phyloP scores from a whole-genome alignment of 2,329 filamentous ascomycete genomes.

The Cladosporium colombiae region DNA sequence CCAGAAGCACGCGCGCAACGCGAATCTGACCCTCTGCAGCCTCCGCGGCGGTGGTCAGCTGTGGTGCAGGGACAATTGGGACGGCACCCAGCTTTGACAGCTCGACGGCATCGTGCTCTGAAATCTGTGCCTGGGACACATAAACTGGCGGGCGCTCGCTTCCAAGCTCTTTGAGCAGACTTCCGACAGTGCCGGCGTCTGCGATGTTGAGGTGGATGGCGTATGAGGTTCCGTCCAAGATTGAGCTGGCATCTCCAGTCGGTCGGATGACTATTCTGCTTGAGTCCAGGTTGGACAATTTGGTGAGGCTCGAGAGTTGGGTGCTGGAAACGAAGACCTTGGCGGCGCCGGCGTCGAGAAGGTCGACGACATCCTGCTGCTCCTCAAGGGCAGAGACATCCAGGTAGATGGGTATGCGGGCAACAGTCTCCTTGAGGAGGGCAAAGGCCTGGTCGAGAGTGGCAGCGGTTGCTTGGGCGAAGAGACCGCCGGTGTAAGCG shows the following conservation, averaged over 20 bases:
- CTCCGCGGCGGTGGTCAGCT: constrained; percentile 66
- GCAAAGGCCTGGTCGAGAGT: constrained; percentile 48
- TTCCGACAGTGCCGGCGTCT: constrained; percentile 45
- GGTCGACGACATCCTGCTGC: constrained; percentile 70
- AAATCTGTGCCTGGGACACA: constrained; percentile 48
- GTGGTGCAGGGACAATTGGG: constrained; percentile 71
- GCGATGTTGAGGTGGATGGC: constrained; percentile 45
- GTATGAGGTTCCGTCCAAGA: constrained; percentile 47
- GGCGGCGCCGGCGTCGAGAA: constrained; percentile 82
- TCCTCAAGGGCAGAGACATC: constrained; percentile 71
- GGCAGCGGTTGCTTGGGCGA: constrained; percentile 52
- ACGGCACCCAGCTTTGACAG: constrained; percentile 54
- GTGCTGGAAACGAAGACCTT: constrained; percentile 78
- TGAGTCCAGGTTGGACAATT: constrained; percentile 54
- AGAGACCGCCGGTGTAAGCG: constrained; percentile 60
- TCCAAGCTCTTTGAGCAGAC: constrained; percentile 54
- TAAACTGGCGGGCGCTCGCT: constrained; percentile 52
- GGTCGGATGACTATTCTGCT: constrained; percentile 57
- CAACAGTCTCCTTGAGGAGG: constrained; percentile 60
- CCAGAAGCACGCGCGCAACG: constrained; percentile 69
- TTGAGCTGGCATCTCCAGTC: constrained; percentile 47
- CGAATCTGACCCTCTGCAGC: constrained; percentile 63
- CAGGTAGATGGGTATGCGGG: constrained; percentile 65
- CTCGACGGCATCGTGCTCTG: constrained; percentile 42
- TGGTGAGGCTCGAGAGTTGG: constrained; percentile 61